These are phyloP conservation scores for Oldenlandia corymbosa DNA, from an alignment of 257 asterid species.

Conservation along the genomic window DNA sequence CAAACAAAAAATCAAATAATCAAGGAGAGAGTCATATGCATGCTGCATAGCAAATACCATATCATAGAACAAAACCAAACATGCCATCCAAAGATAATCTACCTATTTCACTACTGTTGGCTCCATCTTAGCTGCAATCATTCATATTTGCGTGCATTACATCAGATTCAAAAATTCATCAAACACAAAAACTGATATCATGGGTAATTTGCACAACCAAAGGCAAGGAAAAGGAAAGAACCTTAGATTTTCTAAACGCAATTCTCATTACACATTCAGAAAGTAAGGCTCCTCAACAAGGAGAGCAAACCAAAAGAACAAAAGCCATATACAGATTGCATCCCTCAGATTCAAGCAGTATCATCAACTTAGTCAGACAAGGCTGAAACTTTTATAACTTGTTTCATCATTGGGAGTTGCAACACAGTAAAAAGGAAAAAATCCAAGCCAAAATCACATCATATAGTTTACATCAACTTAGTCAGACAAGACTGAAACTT, in stretches of 20 bases:
- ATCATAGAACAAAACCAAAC: not conserved
- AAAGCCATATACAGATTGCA: not conserved
- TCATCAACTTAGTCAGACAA: constrained; percentile 9
- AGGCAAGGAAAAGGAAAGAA: not conserved
- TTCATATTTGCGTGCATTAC: too few relatives aligned
- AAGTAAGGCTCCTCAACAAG: not conserved
- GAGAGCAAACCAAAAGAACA: not conserved
- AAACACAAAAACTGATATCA: too few relatives aligned
- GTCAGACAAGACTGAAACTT: too few relatives aligned
- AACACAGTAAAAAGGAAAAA: not conserved
- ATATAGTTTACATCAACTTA: too few relatives aligned
- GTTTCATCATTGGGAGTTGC: constrained; percentile 3
- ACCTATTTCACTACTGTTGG: not conserved
- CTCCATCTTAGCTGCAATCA: too few relatives aligned
- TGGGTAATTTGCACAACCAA: not conserved
- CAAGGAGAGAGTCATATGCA: not conserved
- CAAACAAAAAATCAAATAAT: too few relatives aligned
- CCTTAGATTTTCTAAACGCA: not conserved
- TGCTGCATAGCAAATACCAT: not conserved
- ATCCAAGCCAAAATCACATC: too few relatives aligned
- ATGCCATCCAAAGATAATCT: not conserved
- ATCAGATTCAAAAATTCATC: too few relatives aligned
- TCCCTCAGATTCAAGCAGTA: constrained; percentile 4
- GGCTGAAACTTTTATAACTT: constrained; percentile 11
- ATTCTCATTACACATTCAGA: too few relatives aligned